Evolutionary conservation across 2,329 filamentous ascomycete genomes (phyloP), one percentile per base, ranked within the genome.

Genomic region (Ophiostoma novo-ulmi): DNA sequence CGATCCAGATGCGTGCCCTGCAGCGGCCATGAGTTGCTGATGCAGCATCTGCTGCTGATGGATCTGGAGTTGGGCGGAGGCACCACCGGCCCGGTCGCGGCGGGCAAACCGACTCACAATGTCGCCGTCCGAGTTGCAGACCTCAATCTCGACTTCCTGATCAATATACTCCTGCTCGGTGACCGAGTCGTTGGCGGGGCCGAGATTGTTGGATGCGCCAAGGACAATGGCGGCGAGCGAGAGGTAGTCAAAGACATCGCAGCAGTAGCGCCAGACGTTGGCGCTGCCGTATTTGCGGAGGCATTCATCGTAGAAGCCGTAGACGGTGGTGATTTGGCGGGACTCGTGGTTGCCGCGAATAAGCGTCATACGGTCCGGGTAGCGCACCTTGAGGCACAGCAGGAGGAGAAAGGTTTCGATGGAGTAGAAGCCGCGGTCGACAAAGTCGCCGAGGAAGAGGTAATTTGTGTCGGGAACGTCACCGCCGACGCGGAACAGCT

Each of bases 281-380:
- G 94, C 94, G 78, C 91, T 97, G 72, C 94, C 94, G 77, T 98
- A 98, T 81, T 98, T 98, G 70, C 94, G 87, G 74, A 97, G 85
- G 77, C 94, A 98, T 82, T 98, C 94, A 78, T 98, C 94, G 82
- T 98, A 98, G 82, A 98, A 98, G 73, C 94, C 94, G 79, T 98
- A 98, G 17, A 98, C 94, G 5, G 93, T 97, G 31, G 94, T 98
- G 75, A 98, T 98, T 80, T 98, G 94, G 72, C 94, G 89, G 64
- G 94, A 97, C 81, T 98, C 94, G 83, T 97, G 93, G 79, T 97
- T 97, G 74, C 94, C 94, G 74, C 94, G 88, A 77, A 98, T 97
- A 61, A 98, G 86, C 4, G 95, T 98, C 83, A 98, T 97, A 75
- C 95, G 92, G 80, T 98, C 93, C 69, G 94, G 95, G 78, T 98